Conservation (phyloP, 2,329 filamentous ascomycete genomes). For the Gremmenia infestans region DNA sequence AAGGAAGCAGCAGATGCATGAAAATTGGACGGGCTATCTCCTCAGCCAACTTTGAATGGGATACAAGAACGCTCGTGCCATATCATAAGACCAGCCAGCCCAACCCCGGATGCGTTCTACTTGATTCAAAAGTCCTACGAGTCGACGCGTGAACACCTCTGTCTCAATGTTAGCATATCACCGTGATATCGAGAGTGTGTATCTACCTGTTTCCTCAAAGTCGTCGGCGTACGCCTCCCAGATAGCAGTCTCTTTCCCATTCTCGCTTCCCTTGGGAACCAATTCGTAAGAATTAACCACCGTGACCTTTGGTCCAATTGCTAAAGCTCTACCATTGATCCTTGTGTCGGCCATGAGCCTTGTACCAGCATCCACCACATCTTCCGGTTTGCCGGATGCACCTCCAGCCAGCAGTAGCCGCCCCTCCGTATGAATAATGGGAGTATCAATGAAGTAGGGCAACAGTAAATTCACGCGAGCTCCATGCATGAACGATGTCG, state of each 20-base stretch:
- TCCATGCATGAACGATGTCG: constrained; percentile 43
- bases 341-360: constrained; percentile 54
- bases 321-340: constrained; percentile 52
- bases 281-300: constrained; percentile 36
- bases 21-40: neutral
- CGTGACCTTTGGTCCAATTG: constrained; percentile 51
- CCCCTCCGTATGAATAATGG: constrained; percentile 46
- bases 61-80: constrained; percentile 19
- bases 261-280: constrained; percentile 10
- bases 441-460: constrained; percentile 62
- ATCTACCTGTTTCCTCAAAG: constrained; percentile 41
- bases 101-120: constrained; percentile 47
- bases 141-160: constrained; percentile 51
- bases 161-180: constrained; percentile 2
- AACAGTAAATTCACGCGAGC: constrained; percentile 61
- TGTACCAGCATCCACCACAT: constrained; percentile 61
- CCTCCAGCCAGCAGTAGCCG: constrained; percentile 52
- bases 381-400: constrained; percentile 45
- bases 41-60: constrained; percentile 11
- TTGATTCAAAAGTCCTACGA: constrained; percentile 50
- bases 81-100: constrained; percentile 37
- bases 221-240: constrained; percentile 61
- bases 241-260: constrained; percentile 38
- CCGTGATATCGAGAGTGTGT: neutral
- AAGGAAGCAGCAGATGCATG: neutral